Conservation (phyloP, 495 filamentous ascomycete species). For the Astrothelium macrocarpum region DNA sequence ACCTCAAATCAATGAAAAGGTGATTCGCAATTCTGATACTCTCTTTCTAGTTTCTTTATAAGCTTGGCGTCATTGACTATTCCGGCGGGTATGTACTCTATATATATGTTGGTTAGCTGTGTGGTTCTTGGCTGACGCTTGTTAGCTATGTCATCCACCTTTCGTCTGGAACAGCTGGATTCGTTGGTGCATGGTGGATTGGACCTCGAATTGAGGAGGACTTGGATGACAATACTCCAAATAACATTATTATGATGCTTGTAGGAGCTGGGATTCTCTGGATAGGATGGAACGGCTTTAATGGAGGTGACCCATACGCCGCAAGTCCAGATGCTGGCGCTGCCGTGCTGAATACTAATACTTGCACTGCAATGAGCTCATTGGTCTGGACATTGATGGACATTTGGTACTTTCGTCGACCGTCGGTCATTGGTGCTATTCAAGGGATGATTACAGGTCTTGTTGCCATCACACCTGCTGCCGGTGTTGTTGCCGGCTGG, state of each 20-base stretch:
- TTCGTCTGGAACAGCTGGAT: constrained; percentile 46
- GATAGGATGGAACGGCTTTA: constrained; percentile 52
- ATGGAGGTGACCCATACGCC: constrained; percentile 48
- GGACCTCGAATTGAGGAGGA: constrained; percentile 42
- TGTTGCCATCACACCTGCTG: constrained; percentile 48
- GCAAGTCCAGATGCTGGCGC: constrained; percentile 46
- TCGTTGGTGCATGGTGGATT: constrained; percentile 45
- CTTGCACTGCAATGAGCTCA: constrained; percentile 44
- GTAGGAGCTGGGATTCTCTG: constrained; percentile 49
- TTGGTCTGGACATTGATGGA: constrained; percentile 42
- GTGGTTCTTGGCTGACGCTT: neutral
- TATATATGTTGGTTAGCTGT: constrained; percentile 34
- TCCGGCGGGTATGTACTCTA: constrained; percentile 50
- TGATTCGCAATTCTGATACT: neutral
- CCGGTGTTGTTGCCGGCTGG: constrained; percentile 48
- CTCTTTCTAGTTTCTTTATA: constrained; percentile 31
- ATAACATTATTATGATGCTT: constrained; percentile 43
- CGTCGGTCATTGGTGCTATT: constrained; percentile 43
- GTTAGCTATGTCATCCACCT: constrained; percentile 40
- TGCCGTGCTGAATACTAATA: constrained; percentile 49
- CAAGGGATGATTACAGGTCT: constrained; percentile 47
- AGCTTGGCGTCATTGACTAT: constrained; percentile 44
- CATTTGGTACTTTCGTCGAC: constrained; percentile 39
- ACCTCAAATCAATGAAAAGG: neutral
- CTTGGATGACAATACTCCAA: constrained; percentile 41